Base-by-base conservation (phyloP, 164 flowering plant genomes). In the Buxus sempervirens region DNA sequence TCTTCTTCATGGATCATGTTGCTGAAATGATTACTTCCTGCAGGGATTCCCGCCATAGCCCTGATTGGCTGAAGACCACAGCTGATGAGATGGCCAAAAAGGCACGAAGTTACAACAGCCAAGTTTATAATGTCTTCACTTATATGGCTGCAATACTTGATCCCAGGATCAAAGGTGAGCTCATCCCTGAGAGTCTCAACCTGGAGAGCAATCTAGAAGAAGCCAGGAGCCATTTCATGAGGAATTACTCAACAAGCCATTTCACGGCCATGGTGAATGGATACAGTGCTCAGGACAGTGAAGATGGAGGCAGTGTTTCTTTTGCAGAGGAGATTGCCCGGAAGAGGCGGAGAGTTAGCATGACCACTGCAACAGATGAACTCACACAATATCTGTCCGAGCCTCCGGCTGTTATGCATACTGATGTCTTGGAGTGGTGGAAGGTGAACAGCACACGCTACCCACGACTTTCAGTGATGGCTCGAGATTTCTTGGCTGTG, bases 271-370 rank as follows among this genome's bases (percentile, higher is more conserved):
- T 84, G 58, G 42, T 78, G 6, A 78, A 79, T 74, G 83, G 82
- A 25, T 85, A 82, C 64, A 69, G 68, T 74, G 62, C 75, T 49
- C 88, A 80, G 23, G 96, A 91, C 58, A 70, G 70, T 51, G 91
- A 85, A 60, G 96, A 90, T 68, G 83, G 84, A 27, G 82, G 88
- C 0, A 74, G 78, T 68, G 84, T 86, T 49, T 91, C 98, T 25
- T 94, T 91, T 79, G 97, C 96, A 12, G 98, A 94, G 77, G 98
- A 94, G 72, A 90, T 94, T 60, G 98, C 98, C 26, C 76, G 98
- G 41, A 94, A 90, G 77, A 90, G 82, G 71, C 82, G 98, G 45
- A 80, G 92, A 72, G 88, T 76, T n/a, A 89, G 83, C 79, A 82
- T 86, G 86, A 80, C 71, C 75, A 72, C 75, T 6, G 64, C 86